phyloP scores from a whole-genome alignment of 345 rosid genomes.

The Eucalyptus regnans region DNA sequence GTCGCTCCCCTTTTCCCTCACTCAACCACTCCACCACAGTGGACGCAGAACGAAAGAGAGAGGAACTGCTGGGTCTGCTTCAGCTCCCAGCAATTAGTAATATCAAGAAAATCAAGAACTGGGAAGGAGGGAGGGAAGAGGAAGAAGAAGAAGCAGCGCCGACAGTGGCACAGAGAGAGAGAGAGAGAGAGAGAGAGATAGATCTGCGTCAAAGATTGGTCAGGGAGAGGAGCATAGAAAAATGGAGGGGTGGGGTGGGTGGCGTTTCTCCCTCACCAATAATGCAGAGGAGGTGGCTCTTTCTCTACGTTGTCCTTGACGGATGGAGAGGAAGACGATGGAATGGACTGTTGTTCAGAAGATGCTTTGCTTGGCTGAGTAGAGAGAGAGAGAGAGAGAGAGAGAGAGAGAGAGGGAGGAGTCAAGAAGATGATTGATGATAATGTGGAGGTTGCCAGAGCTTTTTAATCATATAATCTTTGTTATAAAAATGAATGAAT shows the following conservation, averaged over 20 bases:
- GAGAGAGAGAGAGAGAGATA: not conserved
- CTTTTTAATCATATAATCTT: not conserved
- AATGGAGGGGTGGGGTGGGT: not conserved
- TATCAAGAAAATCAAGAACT: not conserved
- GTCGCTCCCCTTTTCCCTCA: not conserved
- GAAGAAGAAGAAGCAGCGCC: not conserved
- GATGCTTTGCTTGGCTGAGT: too few species aligned
- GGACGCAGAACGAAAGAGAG: not conserved
- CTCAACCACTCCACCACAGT: not conserved
- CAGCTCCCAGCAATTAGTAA: not conserved
- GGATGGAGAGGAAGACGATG: not conserved
- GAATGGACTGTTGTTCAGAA: too few species aligned
- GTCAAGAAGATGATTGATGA: not conserved
- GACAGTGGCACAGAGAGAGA: not conserved
- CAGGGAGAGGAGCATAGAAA: not conserved
- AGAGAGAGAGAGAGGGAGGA: not conserved
- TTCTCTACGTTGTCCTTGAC: not conserved
- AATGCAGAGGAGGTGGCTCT: not conserved
- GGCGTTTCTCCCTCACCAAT: not conserved
- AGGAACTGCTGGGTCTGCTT: not conserved
- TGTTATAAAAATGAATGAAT: not conserved
- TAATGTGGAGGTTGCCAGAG: not conserved
- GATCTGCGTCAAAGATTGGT: not conserved
- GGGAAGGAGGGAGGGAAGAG: not conserved
- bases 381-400: too few species aligned